Base-by-base conservation (phyloP, 2,329 filamentous ascomycete genomes). In the Colletotrichum sp. region DNA sequence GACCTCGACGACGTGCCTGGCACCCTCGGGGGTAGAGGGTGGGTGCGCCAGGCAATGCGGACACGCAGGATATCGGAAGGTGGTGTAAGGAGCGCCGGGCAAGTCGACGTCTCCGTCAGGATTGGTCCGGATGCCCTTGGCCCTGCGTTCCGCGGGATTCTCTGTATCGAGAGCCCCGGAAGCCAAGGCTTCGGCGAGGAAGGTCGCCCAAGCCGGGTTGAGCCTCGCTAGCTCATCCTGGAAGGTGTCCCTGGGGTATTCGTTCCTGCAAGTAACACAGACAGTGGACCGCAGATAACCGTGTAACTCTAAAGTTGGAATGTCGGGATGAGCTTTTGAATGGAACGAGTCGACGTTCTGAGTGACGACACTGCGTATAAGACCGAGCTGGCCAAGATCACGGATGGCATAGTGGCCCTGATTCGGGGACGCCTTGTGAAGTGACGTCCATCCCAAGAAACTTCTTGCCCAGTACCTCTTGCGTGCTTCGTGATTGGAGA, bases 321-420 rank as follows among this genome's bases (percentile, higher is more conserved):
- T 85, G 12, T 88, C 82, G 0, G 96, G 95, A 83, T 98, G 96
- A 1, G 95, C 94, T 75, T 86, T 86, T 4, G 90, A 88, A 84
- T 99, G 97, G 83, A 99, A 98, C 4, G 96, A 98, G 85, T 99
- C 97, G 67, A 99, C 97, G 82, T 98, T 98, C 83, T 99, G 97
- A 55, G 97, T 98, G 79, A 99, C 92, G 75, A 98, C 94, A 69
- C 88, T 91, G 73, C 90, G 91, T 56, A 98, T 88, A 66, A 96
- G 85, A 4, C 96, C 96, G 78, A 97, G 86, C 6, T 89, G 85
- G 4, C 92, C 94, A 43, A 98, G 87, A 77, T 93, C 89, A 68
- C 91, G 89, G 72, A 98, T 91, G 3, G 96, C 95, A 82, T 91
- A 89, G 85, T 99, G 97, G 3, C 93, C 93, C 5, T 88, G 86